These are phyloP conservation scores for Tulasnella sp. DNA, from an alignment of 768 basidiomycete species.

Conservation along the genomic window DNA sequence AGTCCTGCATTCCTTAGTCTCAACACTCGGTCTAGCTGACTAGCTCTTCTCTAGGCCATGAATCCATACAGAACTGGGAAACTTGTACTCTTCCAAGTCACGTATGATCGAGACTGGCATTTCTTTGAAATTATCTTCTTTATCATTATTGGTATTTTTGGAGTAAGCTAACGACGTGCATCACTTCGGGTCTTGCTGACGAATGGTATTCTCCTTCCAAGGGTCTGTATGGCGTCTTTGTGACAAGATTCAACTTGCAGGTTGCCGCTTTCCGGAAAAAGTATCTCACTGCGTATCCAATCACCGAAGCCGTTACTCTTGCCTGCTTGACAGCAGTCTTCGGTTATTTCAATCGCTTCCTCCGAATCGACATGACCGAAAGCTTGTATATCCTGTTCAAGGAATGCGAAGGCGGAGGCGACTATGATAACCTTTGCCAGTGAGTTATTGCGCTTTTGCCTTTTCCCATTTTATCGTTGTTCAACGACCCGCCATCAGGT, in stretches of 20 bases:
- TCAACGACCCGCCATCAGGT: conserved; percentile 46
- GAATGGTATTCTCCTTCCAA: conserved; percentile 38
- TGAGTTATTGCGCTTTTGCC: conserved; percentile 45
- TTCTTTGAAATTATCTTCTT: conserved; percentile 99
- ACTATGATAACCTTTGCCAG: conserved; percentile 94
- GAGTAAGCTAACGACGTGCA: conserved; percentile 51
- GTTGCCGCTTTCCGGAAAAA: conserved; percentile 92
- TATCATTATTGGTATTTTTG: conserved; percentile 91
- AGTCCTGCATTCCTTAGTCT: conserved; percentile 38
- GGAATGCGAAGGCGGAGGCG: conserved; percentile 91
- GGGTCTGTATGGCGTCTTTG: conserved; percentile 96
- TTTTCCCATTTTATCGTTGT: not conserved
- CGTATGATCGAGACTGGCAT: conserved; percentile 97
- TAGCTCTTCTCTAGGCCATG: conserved; percentile 64
- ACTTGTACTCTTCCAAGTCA: conserved; percentile 95
- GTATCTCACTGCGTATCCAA: conserved; percentile 74
- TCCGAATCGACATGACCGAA: conserved; percentile 97
- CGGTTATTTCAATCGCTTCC: conserved; percentile 90
- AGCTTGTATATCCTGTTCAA: conserved; percentile 91
- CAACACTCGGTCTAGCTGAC: not conserved
- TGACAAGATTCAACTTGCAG: conserved; percentile 95
- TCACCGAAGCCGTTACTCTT: conserved; percentile 83
- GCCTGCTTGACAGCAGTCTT: conserved; percentile 87
- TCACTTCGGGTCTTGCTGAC: not conserved
- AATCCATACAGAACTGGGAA: conserved; percentile 98